These are phyloP conservation scores for Heracleum sosnowskyi DNA, from an alignment of 129 eudicot species.

Conservation along the genomic window DNA sequence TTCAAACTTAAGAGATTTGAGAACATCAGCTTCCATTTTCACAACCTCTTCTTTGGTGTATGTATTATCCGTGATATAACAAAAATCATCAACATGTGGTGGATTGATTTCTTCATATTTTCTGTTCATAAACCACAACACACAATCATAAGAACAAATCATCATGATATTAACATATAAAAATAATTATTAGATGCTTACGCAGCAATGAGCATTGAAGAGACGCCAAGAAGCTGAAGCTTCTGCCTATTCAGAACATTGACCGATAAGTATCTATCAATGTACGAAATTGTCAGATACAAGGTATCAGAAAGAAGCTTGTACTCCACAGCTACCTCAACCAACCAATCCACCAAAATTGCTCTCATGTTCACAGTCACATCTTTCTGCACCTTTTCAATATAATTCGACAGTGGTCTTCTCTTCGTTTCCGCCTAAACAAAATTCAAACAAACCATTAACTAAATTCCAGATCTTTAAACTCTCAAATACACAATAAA, in stretches of 20 bases:
- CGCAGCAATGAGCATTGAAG: slow-evolving; percentile 95
- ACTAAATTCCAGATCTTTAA: not conserved
- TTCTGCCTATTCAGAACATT: slow-evolving; percentile 39
- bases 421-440: slow-evolving; percentile 54
- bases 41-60: slow-evolving; percentile 54
- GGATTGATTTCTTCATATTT: slow-evolving; percentile 95
- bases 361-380: slow-evolving; percentile 66
- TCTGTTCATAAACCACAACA: slow-evolving; percentile 22
- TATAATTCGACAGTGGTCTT: slow-evolving; percentile 54
- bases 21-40: slow-evolving; percentile 86
- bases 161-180: not conserved
- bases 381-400: slow-evolving; percentile 76
- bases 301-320: slow-evolving; percentile 70
- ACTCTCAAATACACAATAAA: not conserved
- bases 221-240: slow-evolving; percentile 89
- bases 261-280: slow-evolving; percentile 59
- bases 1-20: slow-evolving; percentile 61
- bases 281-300: slow-evolving; percentile 57
- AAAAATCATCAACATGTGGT: slow-evolving; percentile 53
- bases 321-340: slow-evolving; percentile 76
- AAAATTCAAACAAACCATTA: not conserved
- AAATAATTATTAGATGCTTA: slow-evolving; percentile 39
- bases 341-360: slow-evolving; percentile 84
- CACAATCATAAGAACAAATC: not conserved
- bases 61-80: slow-evolving; percentile 67